These are phyloP conservation scores for Cyclotella kingstonii DNA, from an alignment of 108 stramenopile species.

Conservation along the genomic window DNA sequence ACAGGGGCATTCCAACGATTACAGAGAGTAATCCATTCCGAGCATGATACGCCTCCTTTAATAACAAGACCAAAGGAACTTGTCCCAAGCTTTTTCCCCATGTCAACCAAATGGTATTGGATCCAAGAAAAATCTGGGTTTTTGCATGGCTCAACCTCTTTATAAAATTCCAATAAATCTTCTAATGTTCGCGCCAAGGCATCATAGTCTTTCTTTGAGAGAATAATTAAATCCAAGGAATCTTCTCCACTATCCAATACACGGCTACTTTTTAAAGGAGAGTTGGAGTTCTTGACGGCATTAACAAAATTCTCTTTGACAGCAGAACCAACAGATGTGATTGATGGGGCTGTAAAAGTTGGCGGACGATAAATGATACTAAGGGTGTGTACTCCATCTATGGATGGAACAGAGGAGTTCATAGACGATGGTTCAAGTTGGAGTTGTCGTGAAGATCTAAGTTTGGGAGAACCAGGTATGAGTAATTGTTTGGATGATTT, in stretches of 20 bases:
- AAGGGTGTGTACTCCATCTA: constrained; percentile 7
- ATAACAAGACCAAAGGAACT: constrained; percentile 1
- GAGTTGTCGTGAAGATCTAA: not conserved
- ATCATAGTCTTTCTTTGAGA: constrained; percentile 46
- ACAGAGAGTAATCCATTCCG: constrained; percentile 58
- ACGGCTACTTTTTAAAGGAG: constrained; percentile 2
- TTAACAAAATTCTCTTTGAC: constrained; percentile 26
- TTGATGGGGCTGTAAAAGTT: constrained; percentile 2
- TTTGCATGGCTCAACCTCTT: constrained; percentile 30
- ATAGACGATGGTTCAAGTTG: constrained; percentile 4
- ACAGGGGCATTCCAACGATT: constrained; percentile 55
- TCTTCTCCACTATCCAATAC: constrained; percentile 46
- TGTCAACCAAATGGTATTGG: constrained; percentile 60
- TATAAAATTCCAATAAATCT: constrained; percentile 49
- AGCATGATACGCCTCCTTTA: constrained; percentile 25
- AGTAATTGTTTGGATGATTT: constrained; percentile 7
- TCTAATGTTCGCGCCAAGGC: constrained; percentile 49
- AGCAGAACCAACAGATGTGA: constrained; percentile 18
- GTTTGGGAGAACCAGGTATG: not conserved
- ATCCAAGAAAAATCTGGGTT: constrained; percentile 32
- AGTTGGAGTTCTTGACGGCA: constrained; percentile 15
- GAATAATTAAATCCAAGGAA: constrained; percentile 70
- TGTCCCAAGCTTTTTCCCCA: constrained; percentile 46
- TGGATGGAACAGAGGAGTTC: not conserved
- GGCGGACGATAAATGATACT: constrained; percentile 36